Conservation (phyloP, 371 early-diverging fungal genomes). For the Mortierella polycephala region DNA sequence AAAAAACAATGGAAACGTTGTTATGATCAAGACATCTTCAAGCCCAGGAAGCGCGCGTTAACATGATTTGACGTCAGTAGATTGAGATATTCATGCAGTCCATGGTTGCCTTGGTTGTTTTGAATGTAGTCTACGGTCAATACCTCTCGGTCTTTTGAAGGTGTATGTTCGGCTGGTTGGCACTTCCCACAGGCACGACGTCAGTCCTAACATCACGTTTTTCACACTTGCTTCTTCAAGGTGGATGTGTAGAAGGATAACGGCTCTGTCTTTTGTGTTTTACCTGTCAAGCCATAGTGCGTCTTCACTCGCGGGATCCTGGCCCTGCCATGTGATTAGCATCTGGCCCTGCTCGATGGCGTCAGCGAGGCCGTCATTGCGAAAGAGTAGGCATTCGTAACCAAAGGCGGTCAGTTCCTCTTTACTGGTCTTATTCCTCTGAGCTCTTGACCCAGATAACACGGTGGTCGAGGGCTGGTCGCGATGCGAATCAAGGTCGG, state of each 20-base stretch:
- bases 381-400: constrained; percentile 40
- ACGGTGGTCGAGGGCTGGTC: constrained; percentile 3
- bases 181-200: too few relatives aligned
- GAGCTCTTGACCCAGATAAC: constrained; percentile 3
- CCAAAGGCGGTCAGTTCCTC: constrained; percentile 44
- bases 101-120: not conserved
- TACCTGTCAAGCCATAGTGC: constrained; percentile 53
- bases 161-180: too few relatives aligned
- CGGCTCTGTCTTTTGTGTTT: not conserved
- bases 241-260: not conserved
- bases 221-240: not conserved
- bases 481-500: constrained; percentile 26
- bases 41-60: not conserved
- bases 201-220: not conserved
- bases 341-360: constrained; percentile 48
- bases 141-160: too few relatives aligned
- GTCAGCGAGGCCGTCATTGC: constrained; percentile 26
- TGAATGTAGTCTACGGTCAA: too few relatives aligned
- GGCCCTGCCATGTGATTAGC: constrained; percentile 52
- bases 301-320: constrained; percentile 32
- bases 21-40: not conserved
- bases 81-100: constrained; percentile 1
- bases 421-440: constrained; percentile 7
- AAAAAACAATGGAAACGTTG: not conserved
- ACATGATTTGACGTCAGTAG: not conserved